Evolutionary conservation across 805 yeast genomes (phyloP).

Genomic region (Kregervanrija delftensis): DNA sequence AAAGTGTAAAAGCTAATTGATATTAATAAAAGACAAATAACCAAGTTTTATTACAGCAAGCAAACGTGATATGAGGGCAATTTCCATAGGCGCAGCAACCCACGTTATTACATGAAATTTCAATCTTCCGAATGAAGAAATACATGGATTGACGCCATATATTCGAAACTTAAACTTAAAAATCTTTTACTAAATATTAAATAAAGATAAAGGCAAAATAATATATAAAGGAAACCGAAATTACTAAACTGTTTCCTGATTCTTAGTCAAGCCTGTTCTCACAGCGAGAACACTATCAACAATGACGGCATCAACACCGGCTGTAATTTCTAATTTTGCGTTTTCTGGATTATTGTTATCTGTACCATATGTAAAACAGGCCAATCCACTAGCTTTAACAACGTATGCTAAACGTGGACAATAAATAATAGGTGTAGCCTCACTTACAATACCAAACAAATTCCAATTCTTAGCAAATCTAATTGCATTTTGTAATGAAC

Average conservation of each 20-base stretch:
- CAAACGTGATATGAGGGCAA: too few relatives aligned
- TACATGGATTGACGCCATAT: too few relatives aligned
- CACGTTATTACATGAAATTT: too few relatives aligned
- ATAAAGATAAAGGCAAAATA: too few relatives aligned
- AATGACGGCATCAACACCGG: conserved; percentile 98
- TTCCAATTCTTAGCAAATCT: conserved; percentile 90
- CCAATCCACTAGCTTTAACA: conserved; percentile 86
- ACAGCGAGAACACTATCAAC: conserved; percentile 92
- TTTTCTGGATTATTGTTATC: conserved; percentile 79
- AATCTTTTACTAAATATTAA: too few relatives aligned
- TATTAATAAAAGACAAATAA: background rate
- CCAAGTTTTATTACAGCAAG: too few relatives aligned
- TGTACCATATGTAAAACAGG: conserved; percentile 87
- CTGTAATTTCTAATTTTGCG: conserved; percentile 78
- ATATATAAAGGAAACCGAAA: too few relatives aligned
- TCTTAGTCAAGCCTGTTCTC: conserved; percentile 61
- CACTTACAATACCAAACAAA: conserved; percentile 83
- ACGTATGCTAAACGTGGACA: conserved; percentile 87
- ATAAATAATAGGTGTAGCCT: conserved; percentile 76
- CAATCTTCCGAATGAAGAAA: too few relatives aligned
- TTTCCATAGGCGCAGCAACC: too few relatives aligned
- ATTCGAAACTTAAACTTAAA: too few relatives aligned
- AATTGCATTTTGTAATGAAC: conserved; percentile 83
- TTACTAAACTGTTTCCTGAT: conserved; percentile 9
- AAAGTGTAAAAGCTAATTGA: background rate